Evolutionary conservation across 257 asterid species (phyloP).

Genomic region (Solanum gandarillasii): DNA sequence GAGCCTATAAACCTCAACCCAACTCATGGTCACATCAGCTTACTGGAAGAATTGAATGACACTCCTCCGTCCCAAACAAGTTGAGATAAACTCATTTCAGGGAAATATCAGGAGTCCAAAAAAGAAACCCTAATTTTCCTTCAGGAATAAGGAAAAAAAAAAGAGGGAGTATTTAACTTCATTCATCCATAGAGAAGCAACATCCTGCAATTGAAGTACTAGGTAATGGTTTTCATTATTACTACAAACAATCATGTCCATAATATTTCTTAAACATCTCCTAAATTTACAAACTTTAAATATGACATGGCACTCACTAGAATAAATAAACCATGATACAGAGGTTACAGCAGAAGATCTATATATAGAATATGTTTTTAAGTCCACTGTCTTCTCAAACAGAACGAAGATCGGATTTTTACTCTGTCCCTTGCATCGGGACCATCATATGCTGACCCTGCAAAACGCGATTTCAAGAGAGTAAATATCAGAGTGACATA

Average conservation of each 20-base stretch:
- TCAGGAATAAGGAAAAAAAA: not conserved
- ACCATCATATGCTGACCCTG: conserved; percentile 49
- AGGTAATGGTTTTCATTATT: not conserved
- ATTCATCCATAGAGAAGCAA: not conserved
- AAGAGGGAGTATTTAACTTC: not conserved
- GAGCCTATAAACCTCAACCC: not conserved
- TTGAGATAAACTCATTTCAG: not conserved
- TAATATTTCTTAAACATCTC: not conserved
- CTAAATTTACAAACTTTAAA: conserved; percentile 22
- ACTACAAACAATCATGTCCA: not conserved
- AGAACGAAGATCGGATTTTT: conserved; percentile 5
- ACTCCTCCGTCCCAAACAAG: not conserved
- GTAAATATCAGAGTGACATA: not conserved
- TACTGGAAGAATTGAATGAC: not conserved
- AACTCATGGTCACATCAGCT: not conserved
- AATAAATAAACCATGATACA: conserved; percentile 11
- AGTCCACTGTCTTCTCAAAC: conserved; percentile 2
- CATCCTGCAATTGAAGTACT: not conserved
- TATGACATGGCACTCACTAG: conserved; percentile 4
- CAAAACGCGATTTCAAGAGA: conserved; percentile 16
- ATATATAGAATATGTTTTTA: conserved; percentile 8
- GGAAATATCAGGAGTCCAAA: not conserved
- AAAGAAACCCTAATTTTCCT: not conserved
- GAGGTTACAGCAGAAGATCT: conserved; percentile 6
- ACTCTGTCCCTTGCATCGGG: conserved; percentile 51